These are phyloP conservation scores for Ensete glaucum DNA, from an alignment of 176 grass and related monocot genomes.

Conservation along the genomic window DNA sequence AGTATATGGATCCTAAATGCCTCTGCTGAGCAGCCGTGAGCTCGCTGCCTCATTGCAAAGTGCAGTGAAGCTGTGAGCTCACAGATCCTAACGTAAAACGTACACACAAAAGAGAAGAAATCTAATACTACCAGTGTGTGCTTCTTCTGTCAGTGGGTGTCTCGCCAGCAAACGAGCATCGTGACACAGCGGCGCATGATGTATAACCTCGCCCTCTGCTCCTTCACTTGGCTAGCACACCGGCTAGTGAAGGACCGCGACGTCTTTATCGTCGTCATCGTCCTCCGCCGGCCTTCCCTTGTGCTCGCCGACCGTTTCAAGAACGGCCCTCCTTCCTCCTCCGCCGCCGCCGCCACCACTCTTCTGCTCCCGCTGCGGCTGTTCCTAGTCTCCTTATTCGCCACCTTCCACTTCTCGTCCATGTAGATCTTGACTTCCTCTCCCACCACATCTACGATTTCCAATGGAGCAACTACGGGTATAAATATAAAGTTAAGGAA, in stretches of 20 bases:
- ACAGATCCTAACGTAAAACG: background rate
- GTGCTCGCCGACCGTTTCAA: constrained; percentile 1
- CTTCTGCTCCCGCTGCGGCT: background rate
- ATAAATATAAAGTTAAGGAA: no score
- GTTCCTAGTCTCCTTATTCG: background rate
- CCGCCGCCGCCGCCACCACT: background rate
- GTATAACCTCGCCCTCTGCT: constrained; percentile 47
- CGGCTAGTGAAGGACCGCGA: constrained; percentile 27
- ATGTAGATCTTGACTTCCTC: background rate
- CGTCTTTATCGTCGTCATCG: background rate
- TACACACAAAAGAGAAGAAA: constrained; percentile 5
- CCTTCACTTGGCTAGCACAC: constrained; percentile 29
- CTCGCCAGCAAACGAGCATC: constrained; percentile 51
- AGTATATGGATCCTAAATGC: no score
- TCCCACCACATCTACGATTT: no score
- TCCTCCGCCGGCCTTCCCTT: background rate
- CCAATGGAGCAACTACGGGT: no score
- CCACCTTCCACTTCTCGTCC: constrained; percentile 11
- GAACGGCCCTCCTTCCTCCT: background rate
- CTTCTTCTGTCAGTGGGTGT: constrained; percentile 2
- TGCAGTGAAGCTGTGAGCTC: no score
- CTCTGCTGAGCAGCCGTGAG: no score
- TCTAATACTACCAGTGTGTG: background rate
- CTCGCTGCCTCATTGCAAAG: no score
- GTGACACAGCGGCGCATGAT: constrained; percentile 51